Percentiles rank a stretch among this genome's conserved stretches.
Conservation (phyloP, 2,329 filamentous ascomycete species). For the Exutisphaerella laricina region DNA sequence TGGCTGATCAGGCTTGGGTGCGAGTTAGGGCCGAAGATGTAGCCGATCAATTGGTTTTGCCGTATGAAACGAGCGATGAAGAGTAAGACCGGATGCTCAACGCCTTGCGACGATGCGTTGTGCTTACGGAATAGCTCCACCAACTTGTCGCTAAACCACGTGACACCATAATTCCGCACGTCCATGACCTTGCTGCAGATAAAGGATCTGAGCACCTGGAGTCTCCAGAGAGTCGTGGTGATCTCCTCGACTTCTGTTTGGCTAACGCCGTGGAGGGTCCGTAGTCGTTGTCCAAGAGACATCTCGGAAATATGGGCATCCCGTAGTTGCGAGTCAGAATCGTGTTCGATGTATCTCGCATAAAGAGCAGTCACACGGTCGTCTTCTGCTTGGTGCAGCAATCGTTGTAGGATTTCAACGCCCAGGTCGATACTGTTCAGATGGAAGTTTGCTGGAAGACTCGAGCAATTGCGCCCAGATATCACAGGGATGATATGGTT, state of each 20-base stretch:
- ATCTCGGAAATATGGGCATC: background rate
- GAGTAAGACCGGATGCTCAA: constrained; percentile 52
- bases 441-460: constrained; percentile 26
- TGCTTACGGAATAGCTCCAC: constrained; percentile 58
- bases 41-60: constrained; percentile 68
- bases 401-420: constrained; percentile 6
- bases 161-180: constrained; percentile 71
- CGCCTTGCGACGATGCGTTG: constrained; percentile 11
- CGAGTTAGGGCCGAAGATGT: constrained; percentile 83
- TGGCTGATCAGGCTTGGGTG: constrained; percentile 84
- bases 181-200: constrained; percentile 87
- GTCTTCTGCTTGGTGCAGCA: too few relatives aligned
- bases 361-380: constrained; percentile 19
- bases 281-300: too few relatives aligned
- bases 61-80: constrained; percentile 66
- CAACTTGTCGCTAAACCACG: constrained; percentile 66
- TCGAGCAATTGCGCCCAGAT: constrained; percentile 28
- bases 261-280: constrained; percentile 15
- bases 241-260: constrained; percentile 37
- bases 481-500: constrained; percentile 22
- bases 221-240: constrained; percentile 61
- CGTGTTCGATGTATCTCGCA: constrained; percentile 20
- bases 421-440: constrained; percentile 9
- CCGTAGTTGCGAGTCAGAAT: constrained; percentile 19
- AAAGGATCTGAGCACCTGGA: constrained; percentile 63